Base-by-base conservation (phyloP, 2,329 filamentous ascomycete species). In the Macrophomina tecta region DNA sequence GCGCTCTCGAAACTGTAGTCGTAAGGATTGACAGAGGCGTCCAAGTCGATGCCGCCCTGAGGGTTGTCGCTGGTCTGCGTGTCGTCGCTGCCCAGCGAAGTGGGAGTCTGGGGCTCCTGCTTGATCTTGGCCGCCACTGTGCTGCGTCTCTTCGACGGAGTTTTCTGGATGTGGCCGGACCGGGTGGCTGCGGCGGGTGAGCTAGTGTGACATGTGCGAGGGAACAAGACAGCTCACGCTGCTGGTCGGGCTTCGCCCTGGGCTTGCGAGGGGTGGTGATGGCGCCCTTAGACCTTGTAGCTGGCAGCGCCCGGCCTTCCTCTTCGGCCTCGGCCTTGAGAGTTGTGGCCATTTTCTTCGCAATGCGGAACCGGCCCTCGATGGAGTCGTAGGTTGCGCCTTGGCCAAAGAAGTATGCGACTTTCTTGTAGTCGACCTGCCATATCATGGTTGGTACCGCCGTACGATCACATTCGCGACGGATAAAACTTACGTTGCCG, bases 301-400 rank as follows among this genome's bases (percentile, higher is more conserved):
- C 34, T 2, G 68, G 52, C 62, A 69, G 69, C 48, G 48, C 51
- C 8, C 68, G 67, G 14, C 55, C 73, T 2, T 67, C 55, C 0
- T 55, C 12, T 2, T 67, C 64, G 1, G 73, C 71, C 5, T 77
- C 75, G 4, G 72, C 72, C 48, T 74, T 73, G 14, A 84, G 74
- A 0, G 69, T 68, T 0, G 74, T 72, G 0, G 83, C 82, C 1
- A 74, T 58, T 56, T 79, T 79, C 56, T 83, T 84, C 68, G 79
- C 80, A 53, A 76, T 78, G 51, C 82, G 80, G 42, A 86, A 79
- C 2, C 78, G 79, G 51, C 78, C 77, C 68, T 85, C 80, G 30
- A 86, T 78, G 0, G 83, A 75, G 68, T 84, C 76, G 73, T 83
- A 84, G 0, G 81, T 84, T 0, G 82, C 81, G 0, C 78, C 80